phyloP scores from a whole-genome alignment of 371 early-diverging fungal species.

The Syncephalastrum monosporum region DNA sequence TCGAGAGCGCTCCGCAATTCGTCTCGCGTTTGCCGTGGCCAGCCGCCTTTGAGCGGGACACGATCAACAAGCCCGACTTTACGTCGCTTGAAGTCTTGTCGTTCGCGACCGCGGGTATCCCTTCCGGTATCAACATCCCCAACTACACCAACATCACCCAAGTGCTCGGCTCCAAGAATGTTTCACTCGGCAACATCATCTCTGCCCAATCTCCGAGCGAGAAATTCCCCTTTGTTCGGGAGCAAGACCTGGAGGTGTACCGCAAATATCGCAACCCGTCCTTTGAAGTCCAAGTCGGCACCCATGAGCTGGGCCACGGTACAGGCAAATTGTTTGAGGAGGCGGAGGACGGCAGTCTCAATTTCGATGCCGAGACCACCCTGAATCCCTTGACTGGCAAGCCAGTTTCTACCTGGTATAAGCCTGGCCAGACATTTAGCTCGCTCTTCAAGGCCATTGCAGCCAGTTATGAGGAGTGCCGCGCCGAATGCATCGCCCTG shows the following conservation, averaged over 20 bases:
- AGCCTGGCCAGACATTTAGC: constrained; percentile 60
- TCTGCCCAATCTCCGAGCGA: constrained; percentile 53
- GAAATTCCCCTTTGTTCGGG: constrained; percentile 49
- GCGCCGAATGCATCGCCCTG: constrained; percentile 65
- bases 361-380: constrained; percentile 48
- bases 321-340: constrained; percentile 59
- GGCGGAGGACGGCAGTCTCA: constrained; percentile 46
- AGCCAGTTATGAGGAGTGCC: constrained; percentile 58
- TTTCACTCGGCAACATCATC: constrained; percentile 62
- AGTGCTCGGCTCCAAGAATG: constrained; percentile 62
- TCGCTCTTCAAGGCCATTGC: constrained; percentile 52
- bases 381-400: constrained; percentile 48
- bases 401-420: constrained; percentile 58
- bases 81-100: constrained; percentile 63
- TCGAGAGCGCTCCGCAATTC: constrained; percentile 50
- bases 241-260: constrained; percentile 45
- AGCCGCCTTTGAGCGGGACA: constrained; percentile 54
- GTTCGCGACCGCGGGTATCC: constrained; percentile 54
- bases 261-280: constrained; percentile 45
- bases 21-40: constrained; percentile 59
- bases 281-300: constrained; percentile 61
- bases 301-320: constrained; percentile 59
- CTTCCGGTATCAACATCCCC: constrained; percentile 68
- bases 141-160: constrained; percentile 60
- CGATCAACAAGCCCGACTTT: constrained; percentile 63